phyloP scores from a whole-genome alignment of 164 flowering plant species.

The Kingdonia uniflora region DNA sequence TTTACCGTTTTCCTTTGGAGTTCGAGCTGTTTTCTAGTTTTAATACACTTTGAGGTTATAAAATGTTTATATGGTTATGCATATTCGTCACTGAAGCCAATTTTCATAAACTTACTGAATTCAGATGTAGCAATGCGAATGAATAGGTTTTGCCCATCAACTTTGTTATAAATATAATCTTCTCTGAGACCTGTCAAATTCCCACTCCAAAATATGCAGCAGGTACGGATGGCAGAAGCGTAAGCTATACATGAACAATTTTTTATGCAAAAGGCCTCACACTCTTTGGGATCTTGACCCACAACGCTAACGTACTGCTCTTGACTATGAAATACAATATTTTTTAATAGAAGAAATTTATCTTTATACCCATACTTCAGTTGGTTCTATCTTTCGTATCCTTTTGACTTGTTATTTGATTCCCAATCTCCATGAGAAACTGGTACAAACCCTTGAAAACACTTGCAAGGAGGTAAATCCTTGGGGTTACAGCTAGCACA shows the following conservation, averaged over 20 bases:
- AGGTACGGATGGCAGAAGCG: not conserved
- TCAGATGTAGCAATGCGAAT: slow-evolving; percentile 3
- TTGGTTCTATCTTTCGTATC: not conserved
- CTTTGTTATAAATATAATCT: not conserved
- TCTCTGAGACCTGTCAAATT: slow-evolving; percentile 4
- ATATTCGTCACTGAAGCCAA: no score
- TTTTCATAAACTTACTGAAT: no score
- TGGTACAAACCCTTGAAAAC: slow-evolving; percentile 4
- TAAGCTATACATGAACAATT: slow-evolving; percentile 6
- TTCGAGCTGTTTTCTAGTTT: no score
- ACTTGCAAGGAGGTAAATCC: not conserved
- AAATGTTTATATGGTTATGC: no score
- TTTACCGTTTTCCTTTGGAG: no score
- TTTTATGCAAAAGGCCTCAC: not conserved
- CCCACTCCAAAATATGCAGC: slow-evolving; percentile 3
- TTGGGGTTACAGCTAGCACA: not conserved
- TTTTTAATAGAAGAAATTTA: not conserved
- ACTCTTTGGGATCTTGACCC: not conserved
- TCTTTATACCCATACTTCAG: not conserved
- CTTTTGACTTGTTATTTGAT: not conserved
- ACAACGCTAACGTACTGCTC: not conserved
- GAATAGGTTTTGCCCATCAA: not conserved
- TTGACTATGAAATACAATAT: not conserved
- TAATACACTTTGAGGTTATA: no score
- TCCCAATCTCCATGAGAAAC: not conserved